Evolutionary conservation across 257 asterid species (phyloP).

Genomic region (Primulina eburnea): DNA sequence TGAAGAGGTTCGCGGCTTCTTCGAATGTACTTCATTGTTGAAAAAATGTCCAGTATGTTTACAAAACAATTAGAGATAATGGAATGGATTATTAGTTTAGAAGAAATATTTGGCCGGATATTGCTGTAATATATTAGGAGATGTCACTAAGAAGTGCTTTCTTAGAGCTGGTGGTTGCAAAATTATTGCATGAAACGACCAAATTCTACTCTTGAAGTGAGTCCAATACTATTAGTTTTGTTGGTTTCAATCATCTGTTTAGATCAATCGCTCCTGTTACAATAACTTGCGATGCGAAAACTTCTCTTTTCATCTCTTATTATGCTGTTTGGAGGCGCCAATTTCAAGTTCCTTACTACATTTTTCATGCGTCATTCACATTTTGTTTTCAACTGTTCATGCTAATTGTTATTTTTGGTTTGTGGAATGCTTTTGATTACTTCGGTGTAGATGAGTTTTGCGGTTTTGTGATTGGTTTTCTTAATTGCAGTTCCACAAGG

Average conservation of each 20-base stretch:
- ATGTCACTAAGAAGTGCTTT: not conserved
- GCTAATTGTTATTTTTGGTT: not conserved
- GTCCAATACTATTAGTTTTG: not conserved
- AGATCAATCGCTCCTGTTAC: not conserved
- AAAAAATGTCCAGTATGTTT: no score
- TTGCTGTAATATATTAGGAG: not conserved
- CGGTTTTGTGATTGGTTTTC: conserved; percentile 14
- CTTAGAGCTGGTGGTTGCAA: not conserved
- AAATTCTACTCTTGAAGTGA: not conserved
- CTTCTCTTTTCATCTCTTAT: not conserved
- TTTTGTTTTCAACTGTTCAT: not conserved
- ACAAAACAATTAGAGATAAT: not conserved
- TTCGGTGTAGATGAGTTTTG: conserved; percentile 19
- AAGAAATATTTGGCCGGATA: not conserved
- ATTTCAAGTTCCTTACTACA: not conserved
- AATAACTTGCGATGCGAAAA: not conserved
- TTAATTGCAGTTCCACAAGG: conserved; percentile 72
- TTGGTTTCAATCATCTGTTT: not conserved
- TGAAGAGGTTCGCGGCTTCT: not conserved
- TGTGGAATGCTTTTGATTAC: not conserved
- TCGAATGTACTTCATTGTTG: not conserved
- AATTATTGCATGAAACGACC: not conserved
- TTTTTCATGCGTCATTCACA: not conserved
- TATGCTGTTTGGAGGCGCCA: not conserved
- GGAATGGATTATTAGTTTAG: not conserved